Percentiles rank a stretch among this genome's conserved stretches.
phyloP scores from a whole-genome alignment of 192 early-diverging fungal species.

The Gigaspora rosea region DNA sequence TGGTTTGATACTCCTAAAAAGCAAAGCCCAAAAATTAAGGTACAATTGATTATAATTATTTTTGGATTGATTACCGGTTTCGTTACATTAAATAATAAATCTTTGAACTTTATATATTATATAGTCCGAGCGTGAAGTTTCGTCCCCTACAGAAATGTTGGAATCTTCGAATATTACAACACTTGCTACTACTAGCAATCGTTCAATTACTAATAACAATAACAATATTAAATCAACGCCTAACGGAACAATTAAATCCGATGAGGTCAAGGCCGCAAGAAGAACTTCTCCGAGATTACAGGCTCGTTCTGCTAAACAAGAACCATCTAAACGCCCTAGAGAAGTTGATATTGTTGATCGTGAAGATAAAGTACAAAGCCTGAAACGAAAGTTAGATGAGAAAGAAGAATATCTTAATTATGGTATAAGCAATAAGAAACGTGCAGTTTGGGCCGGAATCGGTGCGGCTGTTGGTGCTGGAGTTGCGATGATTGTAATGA shows the following conservation, averaged over 20 bases:
- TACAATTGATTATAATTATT: background rate
- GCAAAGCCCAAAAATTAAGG: slow-evolving; percentile 13
- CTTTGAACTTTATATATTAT: background rate
- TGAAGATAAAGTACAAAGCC: slow-evolving; percentile 28
- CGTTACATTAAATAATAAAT: background rate
- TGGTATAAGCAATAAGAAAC: slow-evolving; percentile 18
- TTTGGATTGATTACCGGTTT: background rate
- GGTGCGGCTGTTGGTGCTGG: slow-evolving; percentile 26
- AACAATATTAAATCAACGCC: background rate
- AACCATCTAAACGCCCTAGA: slow-evolving; percentile 3
- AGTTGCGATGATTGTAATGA: background rate
- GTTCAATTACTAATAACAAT: background rate
- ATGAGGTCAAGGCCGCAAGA: background rate
- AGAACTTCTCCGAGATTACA: background rate
- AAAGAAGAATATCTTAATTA: slow-evolving; percentile 12
- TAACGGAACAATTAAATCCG: background rate
- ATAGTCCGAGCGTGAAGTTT: background rate
- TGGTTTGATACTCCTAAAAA: slow-evolving; percentile 26
- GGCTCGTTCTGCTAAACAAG: background rate
- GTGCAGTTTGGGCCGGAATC: slow-evolving; percentile 20
- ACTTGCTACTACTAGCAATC: background rate
- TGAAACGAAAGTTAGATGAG: slow-evolving; percentile 27
- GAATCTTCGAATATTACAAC: background rate
- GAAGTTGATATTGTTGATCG: slow-evolving; percentile 5
- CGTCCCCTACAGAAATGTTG: background rate